phyloP scores from a whole-genome alignment of 2,329 filamentous ascomycete genomes.

The Aspergillus melleus region DNA sequence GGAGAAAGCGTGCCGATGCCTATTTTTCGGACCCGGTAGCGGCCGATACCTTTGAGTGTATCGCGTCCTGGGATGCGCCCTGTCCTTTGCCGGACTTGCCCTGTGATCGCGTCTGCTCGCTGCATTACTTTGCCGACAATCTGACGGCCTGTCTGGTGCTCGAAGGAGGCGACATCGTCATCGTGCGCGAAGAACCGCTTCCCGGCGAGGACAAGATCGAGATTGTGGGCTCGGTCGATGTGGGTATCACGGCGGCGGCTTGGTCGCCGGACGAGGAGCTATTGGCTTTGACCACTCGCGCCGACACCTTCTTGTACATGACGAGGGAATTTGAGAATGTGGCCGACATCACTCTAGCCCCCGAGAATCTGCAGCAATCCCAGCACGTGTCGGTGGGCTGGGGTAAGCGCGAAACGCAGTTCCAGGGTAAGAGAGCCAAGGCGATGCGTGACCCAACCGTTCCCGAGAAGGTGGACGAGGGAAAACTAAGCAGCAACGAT shows the following conservation, averaged over 20 bases:
- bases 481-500: conserved; percentile 72
- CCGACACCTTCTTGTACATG: conserved; percentile 84
- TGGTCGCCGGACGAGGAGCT: conserved; percentile 98
- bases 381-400: conserved; percentile 96
- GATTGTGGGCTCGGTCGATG: conserved; percentile 91
- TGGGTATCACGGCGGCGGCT: conserved; percentile 80
- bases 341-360: conserved; percentile 68
- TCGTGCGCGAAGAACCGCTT: conserved; percentile 71
- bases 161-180: conserved; percentile 85
- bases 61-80: conserved; percentile 87
- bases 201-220: conserved; percentile 78
- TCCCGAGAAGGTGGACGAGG: conserved; percentile 86
- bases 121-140: conserved; percentile 84
- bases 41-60: conserved; percentile 45
- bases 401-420: conserved; percentile 98
- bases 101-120: conserved; percentile 71
- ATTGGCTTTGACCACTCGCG: conserved; percentile 77
- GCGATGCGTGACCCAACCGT: conserved; percentile 91
- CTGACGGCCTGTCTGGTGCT: conserved; percentile 78
- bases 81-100: conserved; percentile 73
- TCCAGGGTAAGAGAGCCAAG: conserved; percentile 85
- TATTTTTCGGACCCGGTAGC: conserved; percentile 43
- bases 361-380: conserved; percentile 79
- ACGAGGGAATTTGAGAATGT: conserved; percentile 85
- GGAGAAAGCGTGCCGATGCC: conserved; percentile 45